phyloP scores from a whole-genome alignment of 2,329 filamentous ascomycete species.

The Trichoderma harzianum region DNA sequence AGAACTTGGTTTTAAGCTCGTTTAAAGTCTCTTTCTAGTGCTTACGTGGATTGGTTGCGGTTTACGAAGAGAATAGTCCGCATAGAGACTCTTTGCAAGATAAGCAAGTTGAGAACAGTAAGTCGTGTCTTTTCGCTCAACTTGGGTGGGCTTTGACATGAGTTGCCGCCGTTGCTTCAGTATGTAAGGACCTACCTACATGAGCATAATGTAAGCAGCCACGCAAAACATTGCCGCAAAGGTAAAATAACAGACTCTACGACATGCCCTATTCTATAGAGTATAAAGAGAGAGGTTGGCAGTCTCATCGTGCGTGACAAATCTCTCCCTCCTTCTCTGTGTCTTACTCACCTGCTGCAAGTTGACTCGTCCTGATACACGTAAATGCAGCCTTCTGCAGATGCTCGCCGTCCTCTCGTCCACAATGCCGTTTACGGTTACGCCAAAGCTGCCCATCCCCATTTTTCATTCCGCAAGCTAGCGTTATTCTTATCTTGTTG shows the following conservation, averaged over 20 bases:
- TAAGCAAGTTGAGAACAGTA: background rate
- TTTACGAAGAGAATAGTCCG: background rate
- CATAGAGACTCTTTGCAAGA: background rate
- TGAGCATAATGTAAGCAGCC: background rate
- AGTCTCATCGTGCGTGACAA: background rate
- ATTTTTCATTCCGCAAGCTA: background rate
- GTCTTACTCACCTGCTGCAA: background rate
- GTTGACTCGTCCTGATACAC: background rate
- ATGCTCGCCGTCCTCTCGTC: background rate
- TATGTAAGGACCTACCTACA: background rate
- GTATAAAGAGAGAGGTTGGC: background rate
- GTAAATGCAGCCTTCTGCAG: background rate
- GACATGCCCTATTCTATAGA: background rate
- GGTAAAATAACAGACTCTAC: background rate
- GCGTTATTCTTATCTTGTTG: background rate
- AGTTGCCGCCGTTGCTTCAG: background rate
- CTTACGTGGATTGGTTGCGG: background rate
- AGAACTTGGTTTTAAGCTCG: background rate
- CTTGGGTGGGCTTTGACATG: background rate
- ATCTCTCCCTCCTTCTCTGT: background rate
- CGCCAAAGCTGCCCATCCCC: background rate
- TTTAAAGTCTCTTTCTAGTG: background rate
- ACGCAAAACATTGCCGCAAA: background rate
- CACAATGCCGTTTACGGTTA: background rate
- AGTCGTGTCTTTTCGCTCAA: background rate